phyloP scores from a whole-genome alignment of 1,139 yeast species.

The Kurtzmaniella quercitrusa region DNA sequence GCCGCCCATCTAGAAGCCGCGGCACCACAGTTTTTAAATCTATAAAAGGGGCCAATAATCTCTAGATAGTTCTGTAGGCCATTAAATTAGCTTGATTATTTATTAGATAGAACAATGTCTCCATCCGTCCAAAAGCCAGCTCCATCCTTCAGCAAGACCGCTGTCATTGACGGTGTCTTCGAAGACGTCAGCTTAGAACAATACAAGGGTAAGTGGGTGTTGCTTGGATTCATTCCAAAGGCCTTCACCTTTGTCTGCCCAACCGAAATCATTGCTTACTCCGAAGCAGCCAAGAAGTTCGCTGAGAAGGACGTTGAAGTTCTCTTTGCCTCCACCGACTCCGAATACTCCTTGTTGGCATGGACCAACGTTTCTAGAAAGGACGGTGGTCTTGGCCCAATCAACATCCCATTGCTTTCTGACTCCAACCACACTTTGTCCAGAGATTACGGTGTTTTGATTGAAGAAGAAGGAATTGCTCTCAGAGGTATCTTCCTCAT shows the following conservation, averaged over 20 bases:
- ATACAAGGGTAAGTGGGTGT: conserved; percentile 97
- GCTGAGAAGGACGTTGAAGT: conserved; percentile 83
- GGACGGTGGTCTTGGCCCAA: conserved; percentile 97
- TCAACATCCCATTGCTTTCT: conserved; percentile 89
- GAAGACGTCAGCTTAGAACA: conserved; percentile 92
- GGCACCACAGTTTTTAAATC: conserved; percentile 2
- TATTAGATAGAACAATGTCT: conserved; percentile 51
- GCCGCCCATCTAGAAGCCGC: conserved; percentile 3
- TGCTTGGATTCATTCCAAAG: conserved; percentile 94
- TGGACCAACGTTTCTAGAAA: conserved; percentile 97
- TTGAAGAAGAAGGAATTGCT: conserved; percentile 94
- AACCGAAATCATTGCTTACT: conserved; percentile 97
- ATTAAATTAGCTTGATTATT: background rate
- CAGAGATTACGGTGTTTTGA: conserved; percentile 92
- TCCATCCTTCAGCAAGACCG: conserved; percentile 92
- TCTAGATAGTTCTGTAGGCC: background rate
- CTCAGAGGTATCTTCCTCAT: conserved; percentile 97
- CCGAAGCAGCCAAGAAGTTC: conserved; percentile 90
- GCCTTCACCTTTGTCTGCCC: conserved; percentile 99
- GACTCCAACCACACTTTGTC: conserved; percentile 96
- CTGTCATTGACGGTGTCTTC: conserved; percentile 92
- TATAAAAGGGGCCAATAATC: conserved; percentile 1
- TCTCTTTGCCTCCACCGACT: conserved; percentile 95
- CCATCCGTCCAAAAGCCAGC: conserved; percentile 92
- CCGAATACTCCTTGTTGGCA: conserved; percentile 94